phyloP scores from a whole-genome alignment of 371 early-diverging fungal species.

The Amoeboaphelidium protococcarum region DNA sequence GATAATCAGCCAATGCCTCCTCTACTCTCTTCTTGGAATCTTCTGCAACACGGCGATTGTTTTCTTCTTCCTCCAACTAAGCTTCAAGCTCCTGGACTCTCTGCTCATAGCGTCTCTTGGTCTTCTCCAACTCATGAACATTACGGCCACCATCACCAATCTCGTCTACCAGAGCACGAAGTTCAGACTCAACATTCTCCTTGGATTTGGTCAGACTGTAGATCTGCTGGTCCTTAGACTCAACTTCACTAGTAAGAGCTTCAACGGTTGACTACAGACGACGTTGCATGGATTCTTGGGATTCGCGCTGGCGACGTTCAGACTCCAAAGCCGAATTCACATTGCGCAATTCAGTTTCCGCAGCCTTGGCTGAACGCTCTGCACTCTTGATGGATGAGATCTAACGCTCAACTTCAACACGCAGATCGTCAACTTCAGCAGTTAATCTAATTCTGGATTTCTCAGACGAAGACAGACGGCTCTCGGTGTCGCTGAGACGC shows the following conservation, averaged over 20 bases:
- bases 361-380: constrained; percentile 26
- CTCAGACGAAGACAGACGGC: constrained; percentile 19
- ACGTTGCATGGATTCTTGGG: constrained; percentile 23
- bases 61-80: constrained; percentile 32
- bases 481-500: constrained; percentile 25
- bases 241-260: constrained; percentile 24
- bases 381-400: constrained; percentile 27
- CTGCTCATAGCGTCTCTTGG: constrained; percentile 26
- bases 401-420: constrained; percentile 38
- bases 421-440: constrained; percentile 40
- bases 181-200: constrained; percentile 34
- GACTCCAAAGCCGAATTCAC: constrained; percentile 22
- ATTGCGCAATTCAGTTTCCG: constrained; percentile 21
- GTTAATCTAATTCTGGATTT: constrained; percentile 31
- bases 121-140: constrained; percentile 38
- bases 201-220: constrained; percentile 25
- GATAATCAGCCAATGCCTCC: neutral
- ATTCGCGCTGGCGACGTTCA: constrained; percentile 36
- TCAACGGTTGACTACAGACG: constrained; percentile 28
- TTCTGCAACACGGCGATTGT: constrained; percentile 21
- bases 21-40: constrained; percentile 21
- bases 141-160: constrained; percentile 48
- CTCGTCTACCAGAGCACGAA: constrained; percentile 39
- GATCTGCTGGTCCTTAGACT: constrained; percentile 22
- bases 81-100: constrained; percentile 24